Base-by-base conservation (phyloP, 768 basidiomycete genomes). In the Boletus sp. region DNA sequence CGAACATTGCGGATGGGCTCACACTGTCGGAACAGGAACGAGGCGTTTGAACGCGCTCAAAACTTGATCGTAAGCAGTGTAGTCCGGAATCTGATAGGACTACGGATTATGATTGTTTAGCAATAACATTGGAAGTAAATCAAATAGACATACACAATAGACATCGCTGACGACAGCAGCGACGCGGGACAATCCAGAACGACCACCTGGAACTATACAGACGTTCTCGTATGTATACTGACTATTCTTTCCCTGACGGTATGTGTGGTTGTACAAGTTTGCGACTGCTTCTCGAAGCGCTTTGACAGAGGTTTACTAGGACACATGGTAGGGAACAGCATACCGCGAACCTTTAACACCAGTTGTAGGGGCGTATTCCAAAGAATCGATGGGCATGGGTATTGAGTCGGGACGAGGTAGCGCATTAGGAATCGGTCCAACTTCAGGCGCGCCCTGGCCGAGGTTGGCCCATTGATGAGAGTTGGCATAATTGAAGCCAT, bases 191-290 rank as follows among this genome's bases (percentile, higher is more conserved):
- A 98, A 79, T 11, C 94, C 94, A 3, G 94, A 79, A 51, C 93
- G 85, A 15, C 95, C 95, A 41, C 95, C 95, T 13, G 95, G 95
- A 1, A 97, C 94, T 62, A 98, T 96, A 64, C 90, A 93, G 13
- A 92, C 87, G 64, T 98, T 98, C 72, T 95, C 93, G 60, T 78
- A 88, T 1, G 92, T 94, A 69, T 97, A 98, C 61, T 95, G 79
- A 60, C 88, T 92, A 8, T 70, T 55, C 72, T 89, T 95, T 44
- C 83, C 90, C 61, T 88, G 72, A 33, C 95, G 83, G 69, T 96
- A 96, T 2, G 87, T 89, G 47, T 80, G 75, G 67, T 98, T 98
- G 76, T 98, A 98, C 47, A 94, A 70, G 56, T 88, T 75, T 11
- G 95, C 95, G 30, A 98, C 94, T 2, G 93, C 92, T 67, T 93